phyloP scores from a whole-genome alignment of 306 rosid species.

The Corylus americana region DNA sequence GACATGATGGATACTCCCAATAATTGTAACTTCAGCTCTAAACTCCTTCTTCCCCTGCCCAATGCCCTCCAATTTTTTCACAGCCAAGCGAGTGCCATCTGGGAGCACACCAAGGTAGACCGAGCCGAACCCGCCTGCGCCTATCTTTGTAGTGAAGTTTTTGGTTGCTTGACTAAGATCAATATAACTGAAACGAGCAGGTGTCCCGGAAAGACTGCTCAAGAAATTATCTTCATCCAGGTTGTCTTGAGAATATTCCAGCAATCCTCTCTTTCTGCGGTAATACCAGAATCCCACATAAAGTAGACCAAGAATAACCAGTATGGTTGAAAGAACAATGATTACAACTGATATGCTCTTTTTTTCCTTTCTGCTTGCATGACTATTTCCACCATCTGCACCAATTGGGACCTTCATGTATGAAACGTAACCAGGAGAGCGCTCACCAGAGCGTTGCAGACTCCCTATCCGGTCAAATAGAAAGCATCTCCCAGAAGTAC shows the following conservation, averaged over 20 bases:
- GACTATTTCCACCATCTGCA: not conserved
- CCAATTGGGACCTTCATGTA: constrained; percentile 24
- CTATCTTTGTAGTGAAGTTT: constrained; percentile 53
- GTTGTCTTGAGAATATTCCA: constrained; percentile 31
- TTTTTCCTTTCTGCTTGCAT: constrained; percentile 23
- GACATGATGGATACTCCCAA: constrained; percentile 46
- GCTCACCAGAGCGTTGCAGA: constrained; percentile 20
- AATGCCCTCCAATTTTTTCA: constrained; percentile 40
- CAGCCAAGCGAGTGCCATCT: constrained; percentile 47
- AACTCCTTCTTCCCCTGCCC: constrained; percentile 44
- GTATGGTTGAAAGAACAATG: constrained; percentile 26
- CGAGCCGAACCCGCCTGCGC: constrained; percentile 65
- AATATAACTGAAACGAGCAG: constrained; percentile 43
- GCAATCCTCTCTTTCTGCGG: constrained; percentile 28
- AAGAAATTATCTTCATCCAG: constrained; percentile 52
- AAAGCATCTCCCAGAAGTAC: constrained; percentile 30
- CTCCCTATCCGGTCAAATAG: constrained; percentile 41
- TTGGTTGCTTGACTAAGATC: constrained; percentile 46
- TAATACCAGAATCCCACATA: constrained; percentile 34
- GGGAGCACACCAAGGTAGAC: constrained; percentile 51
- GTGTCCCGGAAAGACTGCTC: constrained; percentile 43
- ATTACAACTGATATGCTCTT: constrained; percentile 30
- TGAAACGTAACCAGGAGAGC: constrained; percentile 31
- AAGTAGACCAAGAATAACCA: constrained; percentile 25
- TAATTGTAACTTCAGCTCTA: constrained; percentile 39